These are phyloP conservation scores for Aspergillus sp. DNA, from an alignment of 2,329 filamentous ascomycete genomes.

Conservation along the genomic window DNA sequence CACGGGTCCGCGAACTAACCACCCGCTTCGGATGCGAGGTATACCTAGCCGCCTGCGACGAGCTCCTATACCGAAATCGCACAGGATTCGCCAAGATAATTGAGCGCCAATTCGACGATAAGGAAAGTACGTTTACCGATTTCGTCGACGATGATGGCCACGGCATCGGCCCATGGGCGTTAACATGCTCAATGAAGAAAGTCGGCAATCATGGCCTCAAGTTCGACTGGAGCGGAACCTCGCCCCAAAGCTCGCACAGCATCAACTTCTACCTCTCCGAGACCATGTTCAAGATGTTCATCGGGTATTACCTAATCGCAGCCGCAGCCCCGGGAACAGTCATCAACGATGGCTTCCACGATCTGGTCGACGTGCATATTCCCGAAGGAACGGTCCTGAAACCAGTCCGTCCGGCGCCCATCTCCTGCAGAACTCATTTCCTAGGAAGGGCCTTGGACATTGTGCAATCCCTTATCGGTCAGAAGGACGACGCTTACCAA, in stretches of 20 bases:
- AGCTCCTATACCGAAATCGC: constrained; percentile 40
- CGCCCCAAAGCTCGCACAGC: constrained; percentile 40
- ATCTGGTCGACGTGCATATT: constrained; percentile 43
- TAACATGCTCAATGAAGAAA: constrained; percentile 44
- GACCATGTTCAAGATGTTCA: constrained; percentile 49
- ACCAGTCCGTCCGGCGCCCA: constrained; percentile 42
- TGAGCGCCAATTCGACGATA: constrained; percentile 39
- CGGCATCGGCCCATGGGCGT: constrained; percentile 40
- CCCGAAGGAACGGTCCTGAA: constrained; percentile 41
- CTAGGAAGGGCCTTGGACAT: constrained; percentile 45
- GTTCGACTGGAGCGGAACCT: constrained; percentile 46
- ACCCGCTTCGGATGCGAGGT: constrained; percentile 40
- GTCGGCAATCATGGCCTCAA: constrained; percentile 33
- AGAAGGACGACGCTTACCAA: constrained; percentile 41
- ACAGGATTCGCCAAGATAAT: constrained; percentile 42
- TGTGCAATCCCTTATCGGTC: constrained; percentile 46
- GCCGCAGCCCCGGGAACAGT: constrained; percentile 44
- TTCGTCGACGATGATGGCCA: constrained; percentile 47
- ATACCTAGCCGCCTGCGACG: constrained; percentile 41
- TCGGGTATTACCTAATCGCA: constrained; percentile 43
- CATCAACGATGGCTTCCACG: constrained; percentile 48
- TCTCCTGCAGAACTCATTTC: constrained; percentile 44
- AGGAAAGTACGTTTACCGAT: constrained; percentile 41
- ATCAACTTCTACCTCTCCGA: constrained; percentile 46
- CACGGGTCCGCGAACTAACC: constrained; percentile 41